Evolutionary conservation across 2,329 filamentous ascomycete species (phyloP).

Genomic region (Aspergillus aculeatus): DNA sequence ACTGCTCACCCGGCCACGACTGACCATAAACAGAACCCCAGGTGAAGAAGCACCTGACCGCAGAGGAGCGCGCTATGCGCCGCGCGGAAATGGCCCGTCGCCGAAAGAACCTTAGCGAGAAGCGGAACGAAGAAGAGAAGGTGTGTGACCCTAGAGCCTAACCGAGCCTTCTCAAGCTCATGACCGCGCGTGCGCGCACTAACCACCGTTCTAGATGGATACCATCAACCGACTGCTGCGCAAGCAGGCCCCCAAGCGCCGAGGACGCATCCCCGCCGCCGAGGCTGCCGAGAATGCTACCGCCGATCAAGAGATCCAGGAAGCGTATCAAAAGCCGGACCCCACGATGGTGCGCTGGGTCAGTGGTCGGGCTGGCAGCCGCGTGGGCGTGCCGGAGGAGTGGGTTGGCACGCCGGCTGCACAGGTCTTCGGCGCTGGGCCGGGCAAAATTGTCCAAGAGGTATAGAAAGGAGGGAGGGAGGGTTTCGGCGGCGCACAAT

Average conservation of each 20-base stretch:
- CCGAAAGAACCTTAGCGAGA: constrained; percentile 71
- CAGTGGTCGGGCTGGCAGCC: constrained; percentile 42
- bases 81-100: constrained; percentile 71
- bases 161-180: not conserved
- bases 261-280: constrained; percentile 48
- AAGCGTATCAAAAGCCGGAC: constrained; percentile 38
- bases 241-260: constrained; percentile 63
- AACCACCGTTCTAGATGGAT: constrained; percentile 53
- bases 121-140: constrained; percentile 77
- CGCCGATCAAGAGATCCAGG: constrained; percentile 37
- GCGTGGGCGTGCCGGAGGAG: constrained; percentile 47
- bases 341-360: constrained; percentile 49
- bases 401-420: constrained; percentile 48
- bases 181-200: constrained; percentile 7
- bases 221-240: constrained; percentile 67
- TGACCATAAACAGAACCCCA: constrained; percentile 56
- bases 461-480: constrained; percentile 19
- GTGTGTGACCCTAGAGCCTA: constrained; percentile 45
- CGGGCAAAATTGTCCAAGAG: constrained; percentile 41
- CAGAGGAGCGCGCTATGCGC: constrained; percentile 71
- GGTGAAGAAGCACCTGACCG: constrained; percentile 70
- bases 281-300: constrained; percentile 46
- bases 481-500: constrained; percentile 9
- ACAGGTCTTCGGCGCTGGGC: constrained; percentile 36
- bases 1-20: not conserved